Evolutionary conservation across 2,329 filamentous ascomycete species (phyloP), one percentile per base, ranked within the genome.

Genomic region (Fusarium papillatum): DNA sequence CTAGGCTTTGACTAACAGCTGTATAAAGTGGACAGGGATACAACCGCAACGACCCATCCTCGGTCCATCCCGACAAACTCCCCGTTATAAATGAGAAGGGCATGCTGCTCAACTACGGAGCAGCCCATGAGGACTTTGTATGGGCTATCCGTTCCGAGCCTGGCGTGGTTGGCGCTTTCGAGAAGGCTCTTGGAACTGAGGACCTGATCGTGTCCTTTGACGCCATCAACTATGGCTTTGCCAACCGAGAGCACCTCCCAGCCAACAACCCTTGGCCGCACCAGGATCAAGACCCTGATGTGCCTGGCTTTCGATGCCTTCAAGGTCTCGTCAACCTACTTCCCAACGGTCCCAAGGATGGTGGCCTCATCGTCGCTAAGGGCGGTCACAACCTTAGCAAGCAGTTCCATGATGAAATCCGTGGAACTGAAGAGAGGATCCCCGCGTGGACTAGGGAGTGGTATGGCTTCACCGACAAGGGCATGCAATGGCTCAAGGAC

Each of bases 161-260:
- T 8, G 86, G 86, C 0, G 86, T 89, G 0, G 80, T 88, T 4
- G 81, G 77, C 0, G 84, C 86, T 0, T 89, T 89, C 31, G 86
- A 85, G 71, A 85, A 85, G 74, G 83, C 88, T 8, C 87, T 85
- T 48, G 83, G 83, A 13, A 86, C 85, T 5, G 75, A 86, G 57
- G 86, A 89, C 60, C 76, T 89, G 34, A 83, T 89, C 31, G 88
- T 89, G 0, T 88, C 87, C 0, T 89, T 88, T 69, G 87, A 78
- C 34, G 76, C 76, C 19, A 76, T 78, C 64, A 78, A 78, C 64
- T 74, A 88, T 70, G 85, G 84, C 64, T 87, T 88, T 61, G 81
- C 85, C 43, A 86, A 85, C 70, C 82, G 82, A 61, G 79, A 78
- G 24, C 80, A 86, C 68, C 80, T 78, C 2, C 65, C 74, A 0